A percentile compares a stretch with the other conserved stretches of the same genome.
Conservation (phyloP, 2,329 filamentous ascomycete genomes). For the Ascochyta clinopodiicola region DNA sequence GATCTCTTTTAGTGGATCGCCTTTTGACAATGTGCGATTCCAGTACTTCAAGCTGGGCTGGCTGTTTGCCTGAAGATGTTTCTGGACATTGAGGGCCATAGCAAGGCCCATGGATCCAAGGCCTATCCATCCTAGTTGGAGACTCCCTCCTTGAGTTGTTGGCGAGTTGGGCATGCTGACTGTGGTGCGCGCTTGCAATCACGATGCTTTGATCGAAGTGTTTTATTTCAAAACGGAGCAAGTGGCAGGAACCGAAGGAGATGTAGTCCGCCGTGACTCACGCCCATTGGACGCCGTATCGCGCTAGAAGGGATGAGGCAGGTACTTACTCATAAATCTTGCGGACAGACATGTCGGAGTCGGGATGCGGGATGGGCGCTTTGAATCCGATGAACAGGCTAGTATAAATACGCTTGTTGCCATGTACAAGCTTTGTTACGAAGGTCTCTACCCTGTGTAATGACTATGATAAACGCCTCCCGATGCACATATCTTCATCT, state of each 20-base stretch:
- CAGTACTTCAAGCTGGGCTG: slow-evolving; percentile 48
- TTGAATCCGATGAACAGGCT: not conserved
- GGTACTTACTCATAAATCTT: not conserved
- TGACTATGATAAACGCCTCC: slow-evolving; percentile 6
- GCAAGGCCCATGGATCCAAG: slow-evolving; percentile 60
- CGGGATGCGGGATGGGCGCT: not conserved
- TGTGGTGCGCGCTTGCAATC: not conserved
- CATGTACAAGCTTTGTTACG: not conserved
- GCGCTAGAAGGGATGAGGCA: slow-evolving; percentile 17
- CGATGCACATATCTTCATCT: slow-evolving; percentile 4
- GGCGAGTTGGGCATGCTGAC: not conserved
- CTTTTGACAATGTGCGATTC: slow-evolving; percentile 58
- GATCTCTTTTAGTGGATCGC: slow-evolving; percentile 41
- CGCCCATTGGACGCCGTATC: slow-evolving; percentile 4
- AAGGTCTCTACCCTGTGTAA: not conserved
- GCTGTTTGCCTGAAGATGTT: slow-evolving; percentile 39
- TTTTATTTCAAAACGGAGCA: not conserved
- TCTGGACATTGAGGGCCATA: slow-evolving; percentile 60
- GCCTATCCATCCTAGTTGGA: slow-evolving; percentile 42
- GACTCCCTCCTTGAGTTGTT: not conserved
- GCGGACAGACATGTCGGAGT: not conserved
- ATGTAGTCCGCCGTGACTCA: slow-evolving; percentile 11
- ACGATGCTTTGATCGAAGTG: not conserved
- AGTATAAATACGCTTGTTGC: not conserved
- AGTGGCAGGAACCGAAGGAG: not conserved